Evolutionary conservation across 257 asterid genomes (phyloP), one percentile per base, ranked within the genome.

Genomic region (Gentiana dahurica): DNA sequence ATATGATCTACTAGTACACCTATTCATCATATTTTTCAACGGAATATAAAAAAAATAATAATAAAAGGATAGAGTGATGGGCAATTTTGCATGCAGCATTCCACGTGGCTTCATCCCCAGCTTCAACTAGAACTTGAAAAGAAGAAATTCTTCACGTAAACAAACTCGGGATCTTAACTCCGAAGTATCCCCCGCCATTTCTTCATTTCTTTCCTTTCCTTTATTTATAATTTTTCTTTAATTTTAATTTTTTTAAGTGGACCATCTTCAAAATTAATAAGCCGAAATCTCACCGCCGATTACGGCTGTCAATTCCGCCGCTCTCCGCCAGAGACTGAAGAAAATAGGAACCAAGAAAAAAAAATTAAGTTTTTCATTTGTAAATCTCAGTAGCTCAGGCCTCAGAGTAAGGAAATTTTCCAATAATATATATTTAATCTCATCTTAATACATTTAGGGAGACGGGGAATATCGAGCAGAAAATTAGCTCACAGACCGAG

Each of bases 31-130:
- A 24, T 24, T 24, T 24, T 24, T 24, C 0, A 24, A 24, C 24
- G 24, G 24, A 24, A 24, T 24, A 24, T 24, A 24, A 24, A 24
- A 24, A 24, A 24, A 24, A 24, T 24, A 24, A 24, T 24, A 24
- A 24, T 24, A 24, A 24, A 24, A 24, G 24, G 24, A 24, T 24
- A 24, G 24, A 24, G 24, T 32, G 34, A 15, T 41, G 46, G 6
- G 46, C 46, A 54, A 9, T 50, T n/a, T 38, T 50, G 53, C 70
- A 50, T 54, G 60, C 47, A 49, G 58, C 67, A 49, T 57, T 59
- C 77, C 77, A 67, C 73, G 71, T 63, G 65, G 58, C 70, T 52
- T 11, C 46, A 41, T 5, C 46, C 39, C 13, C 67, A 50, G 8
- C 65, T 34, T 34, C 58, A 12, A 41, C 52, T 5, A 57, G 24